Conservation (phyloP, 495 filamentous ascomycete genomes). For the Aspergillus baeticus region DNA sequence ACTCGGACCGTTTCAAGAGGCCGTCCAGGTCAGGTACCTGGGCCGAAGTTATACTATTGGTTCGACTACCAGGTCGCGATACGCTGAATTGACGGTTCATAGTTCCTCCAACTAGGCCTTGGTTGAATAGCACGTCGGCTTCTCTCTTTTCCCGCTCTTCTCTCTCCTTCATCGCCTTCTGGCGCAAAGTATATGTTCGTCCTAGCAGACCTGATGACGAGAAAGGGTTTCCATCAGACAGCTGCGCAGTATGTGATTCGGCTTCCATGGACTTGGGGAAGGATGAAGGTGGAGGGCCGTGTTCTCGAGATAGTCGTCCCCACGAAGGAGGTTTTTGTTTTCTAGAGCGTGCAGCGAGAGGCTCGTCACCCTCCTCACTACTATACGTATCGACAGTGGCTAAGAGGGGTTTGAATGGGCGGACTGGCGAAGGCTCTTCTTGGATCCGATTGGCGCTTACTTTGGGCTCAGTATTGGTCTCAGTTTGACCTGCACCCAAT, state of each 20-base stretch:
- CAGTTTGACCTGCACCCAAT: constrained; percentile 51
- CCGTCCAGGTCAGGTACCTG: constrained; percentile 24
- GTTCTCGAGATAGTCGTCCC: constrained; percentile 38
- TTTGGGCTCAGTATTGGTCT: constrained; percentile 23
- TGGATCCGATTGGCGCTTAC: constrained; percentile 18
- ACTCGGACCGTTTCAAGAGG: constrained; percentile 27
- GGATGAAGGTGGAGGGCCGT: constrained; percentile 44
- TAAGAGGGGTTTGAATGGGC: constrained; percentile 53
- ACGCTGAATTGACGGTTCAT: constrained; percentile 10
- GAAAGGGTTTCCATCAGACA: constrained; percentile 49
- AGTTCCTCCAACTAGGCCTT: constrained; percentile 22
- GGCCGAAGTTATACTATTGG: constrained; percentile 37
- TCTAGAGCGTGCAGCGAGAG: constrained; percentile 15
- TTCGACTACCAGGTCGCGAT: constrained; percentile 27
- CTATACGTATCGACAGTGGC: constrained; percentile 42
- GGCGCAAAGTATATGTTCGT: constrained; percentile 60
- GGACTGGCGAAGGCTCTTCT: constrained; percentile 20
- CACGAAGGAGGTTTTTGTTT: constrained; percentile 25
- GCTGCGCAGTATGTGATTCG: constrained; percentile 23
- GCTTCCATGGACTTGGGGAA: constrained; percentile 36
- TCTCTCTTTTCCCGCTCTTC: constrained; percentile 44
- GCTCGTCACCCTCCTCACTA: constrained; percentile 7
- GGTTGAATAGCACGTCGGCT: constrained; percentile 30
- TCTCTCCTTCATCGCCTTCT: constrained; percentile 52
- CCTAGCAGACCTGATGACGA: constrained; percentile 59